Evolutionary conservation across 1,139 yeast species (phyloP), one percentile per base, ranked within the genome.

Genomic region (Sugiyamaella xylanicola): DNA sequence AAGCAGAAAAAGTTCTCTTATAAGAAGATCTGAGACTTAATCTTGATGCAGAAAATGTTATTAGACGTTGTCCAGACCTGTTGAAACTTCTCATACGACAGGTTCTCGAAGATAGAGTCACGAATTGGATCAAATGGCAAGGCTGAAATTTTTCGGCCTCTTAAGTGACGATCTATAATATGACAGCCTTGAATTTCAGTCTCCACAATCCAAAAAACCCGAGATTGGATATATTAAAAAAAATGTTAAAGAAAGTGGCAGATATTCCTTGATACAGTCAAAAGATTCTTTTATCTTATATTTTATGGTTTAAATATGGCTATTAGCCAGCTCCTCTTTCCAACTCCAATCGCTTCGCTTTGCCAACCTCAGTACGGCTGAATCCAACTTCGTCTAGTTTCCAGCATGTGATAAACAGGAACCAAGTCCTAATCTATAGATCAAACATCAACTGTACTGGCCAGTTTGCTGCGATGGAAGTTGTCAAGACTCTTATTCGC

Each of bases 401-500:
- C 42, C 17, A 39, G 17, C 42, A 39, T 39, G n/a, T n/a, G n/a
- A n/a, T n/a, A n/a, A n/a, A n/a, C n/a, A n/a, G n/a, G n/a, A n/a
- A n/a, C n/a, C n/a, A n/a, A n/a, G n/a, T n/a, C n/a, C 21, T 9
- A 13, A n/a, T 39, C 42, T 7, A 17, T 39, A 16, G 21, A 39
- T 39, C n/a, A 41, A 41, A 17, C 13, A 9, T 16, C 20, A 41
- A 4, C 15, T 11, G 32, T 21, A 21, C 37, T 21, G 8, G 15
- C 16, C 32, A n/a, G 19, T 11, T 2, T 22, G 27, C 9, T 35
- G 45, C 15, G 40, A 74, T 75, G 75, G 77, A 74, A 37, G 64
- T 64, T 22, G 77, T 74, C 27, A 72, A 70, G 49, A 63, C 65
- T 22, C 65, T 76, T 53, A 64, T 76, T 49, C 74, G 80, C 63